Evolutionary conservation across 1,139 yeast species (phyloP).

Genomic region (Kodamaea derodonti): DNA sequence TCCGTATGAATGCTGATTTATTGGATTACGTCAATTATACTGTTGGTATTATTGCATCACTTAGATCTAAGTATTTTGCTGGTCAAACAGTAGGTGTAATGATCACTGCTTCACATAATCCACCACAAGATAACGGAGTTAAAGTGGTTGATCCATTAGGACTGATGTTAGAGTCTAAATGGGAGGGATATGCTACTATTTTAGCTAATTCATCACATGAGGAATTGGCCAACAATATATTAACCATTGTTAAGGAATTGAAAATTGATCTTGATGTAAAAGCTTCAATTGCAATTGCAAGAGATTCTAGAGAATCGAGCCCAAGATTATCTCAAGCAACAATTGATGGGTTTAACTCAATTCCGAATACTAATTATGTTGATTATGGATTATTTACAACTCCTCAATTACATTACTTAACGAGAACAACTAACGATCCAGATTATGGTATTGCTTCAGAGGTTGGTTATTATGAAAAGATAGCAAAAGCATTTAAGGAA

Average conservation of each 20-base stretch:
- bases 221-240: conserved; percentile 24
- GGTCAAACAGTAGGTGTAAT: conserved; percentile 82
- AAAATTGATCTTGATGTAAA: conserved; percentile 35
- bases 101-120: conserved; percentile 97
- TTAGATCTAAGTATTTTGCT: conserved; percentile 67
- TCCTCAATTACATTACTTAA: conserved; percentile 90
- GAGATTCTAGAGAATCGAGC: conserved; percentile 79
- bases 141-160: conserved; percentile 93
- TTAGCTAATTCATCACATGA: conserved; percentile 68
- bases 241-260: conserved; percentile 26
- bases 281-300: conserved; percentile 52
- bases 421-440: conserved; percentile 63
- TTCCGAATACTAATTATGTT: conserved; percentile 39
- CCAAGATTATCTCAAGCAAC: conserved; percentile 60
- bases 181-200: conserved; percentile 82
- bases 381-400: conserved; percentile 81
- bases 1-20: conserved; percentile 68
- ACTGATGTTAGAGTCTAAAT: conserved; percentile 78
- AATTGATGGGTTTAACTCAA: conserved; percentile 59
- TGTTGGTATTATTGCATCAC: conserved; percentile 76
- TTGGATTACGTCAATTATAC: conserved; percentile 84
- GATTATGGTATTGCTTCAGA: conserved; percentile 63
- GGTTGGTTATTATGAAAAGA: conserved; percentile 66
- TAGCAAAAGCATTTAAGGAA: conserved; percentile 39
- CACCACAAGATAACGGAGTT: conserved; percentile 94